Evolutionary conservation across 2,329 filamentous ascomycete species (phyloP).

Genomic region (Coniella vitis): DNA sequence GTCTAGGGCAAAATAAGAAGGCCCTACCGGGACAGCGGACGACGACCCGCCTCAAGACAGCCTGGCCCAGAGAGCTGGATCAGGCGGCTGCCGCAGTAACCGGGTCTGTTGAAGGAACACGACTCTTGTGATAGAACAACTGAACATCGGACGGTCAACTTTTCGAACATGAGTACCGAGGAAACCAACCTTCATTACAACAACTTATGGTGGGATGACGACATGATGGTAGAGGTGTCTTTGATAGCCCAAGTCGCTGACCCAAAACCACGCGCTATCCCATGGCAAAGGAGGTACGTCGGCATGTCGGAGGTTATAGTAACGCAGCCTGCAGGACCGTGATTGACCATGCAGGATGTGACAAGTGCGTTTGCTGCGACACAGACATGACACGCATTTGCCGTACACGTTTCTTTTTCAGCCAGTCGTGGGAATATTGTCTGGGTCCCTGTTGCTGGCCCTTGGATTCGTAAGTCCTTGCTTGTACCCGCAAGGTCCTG

Average conservation of each 20-base stretch:
- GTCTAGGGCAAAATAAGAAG: slow-evolving; percentile 8
- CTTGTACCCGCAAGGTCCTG: neutral
- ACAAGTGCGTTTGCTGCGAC: neutral
- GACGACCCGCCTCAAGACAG: neutral
- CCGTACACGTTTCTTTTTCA: neutral
- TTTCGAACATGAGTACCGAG: neutral
- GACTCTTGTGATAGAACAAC: neutral
- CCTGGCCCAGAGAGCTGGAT: slow-evolving; percentile 3
- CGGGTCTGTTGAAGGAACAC: no score
- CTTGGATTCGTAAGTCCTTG: neutral
- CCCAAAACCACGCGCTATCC: neutral
- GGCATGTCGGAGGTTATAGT: slow-evolving; percentile 13
- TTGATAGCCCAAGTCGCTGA: neutral
- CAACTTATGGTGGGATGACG: slow-evolving; percentile 2
- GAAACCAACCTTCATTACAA: neutral
- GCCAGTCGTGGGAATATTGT: neutral
- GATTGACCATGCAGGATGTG: neutral
- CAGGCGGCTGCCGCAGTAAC: neutral
- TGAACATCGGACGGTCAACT: neutral
- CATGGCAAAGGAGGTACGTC: slow-evolving; percentile 1
- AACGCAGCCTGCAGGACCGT: neutral
- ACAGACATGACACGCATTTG: neutral
- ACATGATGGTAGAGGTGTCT: neutral
- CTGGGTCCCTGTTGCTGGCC: neutral
- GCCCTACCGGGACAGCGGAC: slow-evolving; percentile 5